Evolutionary conservation across 495 filamentous ascomycete species (phyloP), one percentile per base, ranked within the genome.

Genomic region (Recurvomyces mirabilis): DNA sequence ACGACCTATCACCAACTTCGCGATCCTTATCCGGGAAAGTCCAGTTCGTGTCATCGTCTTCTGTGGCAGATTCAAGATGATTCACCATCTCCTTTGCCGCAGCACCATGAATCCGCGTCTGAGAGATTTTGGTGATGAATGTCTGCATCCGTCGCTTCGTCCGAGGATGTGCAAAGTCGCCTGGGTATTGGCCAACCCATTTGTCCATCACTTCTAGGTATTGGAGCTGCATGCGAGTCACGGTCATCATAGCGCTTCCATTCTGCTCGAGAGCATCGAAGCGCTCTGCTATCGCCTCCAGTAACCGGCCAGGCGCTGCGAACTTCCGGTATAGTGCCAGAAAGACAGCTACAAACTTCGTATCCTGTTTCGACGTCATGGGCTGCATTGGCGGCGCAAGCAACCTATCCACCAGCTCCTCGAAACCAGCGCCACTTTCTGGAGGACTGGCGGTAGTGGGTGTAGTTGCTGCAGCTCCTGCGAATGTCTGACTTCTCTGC

Each of bases 241-340:
- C 81, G 42, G 76, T 75, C 13, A 94, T 68, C 31, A 73, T 67
- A 1, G 59, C 59, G 39, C 66, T 70, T 40, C 75, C 69, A 33
- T 73, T 68, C 5, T 69, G 69, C 40, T 72, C 78, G 21, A 64
- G 29, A 6, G 53, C 57, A 15, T 89, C 81, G 50, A 94, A 83
- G 7, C 84, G 81, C 43, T 66, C 64, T 20, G 87, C 65, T 48
- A 96, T 77, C 13, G 81, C 74, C 28, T 72, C 71, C 28, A 96
- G 71, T 2, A 98, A 71, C 29, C 79, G 71, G 12, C 70, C 68
- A 0, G 91, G 91, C 3, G 89, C 72, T 4, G 87, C 82, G 47
- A 98, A 95, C 63, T 88, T 93, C 40, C 91, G 82, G 59, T 94
- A 95, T n/a, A 96, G 71, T 46, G 87, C 93, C 15, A 96, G 67